Base-by-base conservation (phyloP, 345 rosid species). In the Eucalyptus victrix region DNA sequence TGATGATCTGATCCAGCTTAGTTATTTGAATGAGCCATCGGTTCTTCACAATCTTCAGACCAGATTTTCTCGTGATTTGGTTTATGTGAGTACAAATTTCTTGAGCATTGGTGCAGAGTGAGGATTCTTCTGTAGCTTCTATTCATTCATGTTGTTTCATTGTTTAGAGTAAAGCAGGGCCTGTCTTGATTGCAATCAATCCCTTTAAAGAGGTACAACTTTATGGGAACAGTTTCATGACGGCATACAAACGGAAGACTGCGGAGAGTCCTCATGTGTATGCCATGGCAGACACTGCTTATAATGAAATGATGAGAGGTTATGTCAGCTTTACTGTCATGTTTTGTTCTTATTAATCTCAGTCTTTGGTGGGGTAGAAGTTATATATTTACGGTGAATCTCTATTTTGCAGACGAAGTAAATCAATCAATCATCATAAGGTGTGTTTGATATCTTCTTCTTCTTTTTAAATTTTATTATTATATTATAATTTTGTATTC, bases 271-370 rank as follows among this genome's bases (percentile, higher is more conserved):
- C 99, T 92, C 99, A 96, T 94, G 97, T 96, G 87, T 96, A 94
- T 95, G 94, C 99, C 86, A 88, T 94, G 85, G 97, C 99, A 62
- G 97, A 95, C 89, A 88, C 96, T 86, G 98, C 99, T 86, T 97
- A 98, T 88, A 92, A 92, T 92, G 95, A 94, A 92, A 98, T 98
- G 99, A 96, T 98, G 97, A 95, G 94, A 94, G 99, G 99, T 98
- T 91, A 94, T 86, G 28, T 76, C 87, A 60, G 86, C 90, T 45
- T 50, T 32, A 14, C 76, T 60, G 49, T 47, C 69, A 53, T 65
- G 50, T 76, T 80, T 88, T 60, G 13, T 50, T 89, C 89, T 85
- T 88, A 51, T 10, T 90, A 88, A 49, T 6, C 42, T 90, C 49
- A 9, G 80, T 51, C 91, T 69, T 87, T 87, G 69, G 67, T 51